A percentile compares a stretch with the other conserved stretches of the same genome.
Conservation (phyloP, 2,329 filamentous ascomycete species). For the Penicillium fuscoglaucum region DNA sequence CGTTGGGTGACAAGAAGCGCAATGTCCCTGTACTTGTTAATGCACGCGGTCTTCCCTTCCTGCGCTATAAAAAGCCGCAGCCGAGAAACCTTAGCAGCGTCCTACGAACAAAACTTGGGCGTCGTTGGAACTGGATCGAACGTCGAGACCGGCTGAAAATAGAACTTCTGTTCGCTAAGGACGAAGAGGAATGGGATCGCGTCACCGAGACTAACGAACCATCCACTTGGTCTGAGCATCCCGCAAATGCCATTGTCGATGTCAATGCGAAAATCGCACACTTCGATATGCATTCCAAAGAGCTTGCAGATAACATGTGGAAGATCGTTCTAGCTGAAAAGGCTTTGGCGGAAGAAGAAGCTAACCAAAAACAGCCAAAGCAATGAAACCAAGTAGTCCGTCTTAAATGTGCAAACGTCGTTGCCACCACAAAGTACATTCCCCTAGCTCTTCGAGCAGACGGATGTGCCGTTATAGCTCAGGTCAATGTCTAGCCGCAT, state of each 20-base stretch:
- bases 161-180: conserved; percentile 36
- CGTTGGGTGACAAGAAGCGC: conserved; percentile 38
- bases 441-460: neutral
- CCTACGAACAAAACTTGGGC: conserved; percentile 38
- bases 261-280: conserved; percentile 27
- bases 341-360: conserved; percentile 34
- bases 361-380: conserved; percentile 2
- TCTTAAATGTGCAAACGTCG: neutral
- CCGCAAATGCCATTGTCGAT: conserved; percentile 23
- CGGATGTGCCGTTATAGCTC: neutral
- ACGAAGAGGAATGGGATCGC: conserved; percentile 46
- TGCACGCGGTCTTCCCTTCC: conserved; percentile 44
- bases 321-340: conserved; percentile 42
- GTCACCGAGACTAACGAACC: conserved; percentile 29
- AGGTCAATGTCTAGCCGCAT: neutral
- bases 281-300: conserved; percentile 30
- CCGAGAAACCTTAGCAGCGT: conserved; percentile 42
- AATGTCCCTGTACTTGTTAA: conserved; percentile 44
- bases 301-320: conserved; percentile 41
- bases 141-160: conserved; percentile 33
- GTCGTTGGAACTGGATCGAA: conserved; percentile 37
- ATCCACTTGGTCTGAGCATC: conserved; percentile 27
- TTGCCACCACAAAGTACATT: neutral
- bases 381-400: neutral
- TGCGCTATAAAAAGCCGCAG: conserved; percentile 49